phyloP scores from a whole-genome alignment of 208 protist species.

The Histomonas meleagridis region DNA sequence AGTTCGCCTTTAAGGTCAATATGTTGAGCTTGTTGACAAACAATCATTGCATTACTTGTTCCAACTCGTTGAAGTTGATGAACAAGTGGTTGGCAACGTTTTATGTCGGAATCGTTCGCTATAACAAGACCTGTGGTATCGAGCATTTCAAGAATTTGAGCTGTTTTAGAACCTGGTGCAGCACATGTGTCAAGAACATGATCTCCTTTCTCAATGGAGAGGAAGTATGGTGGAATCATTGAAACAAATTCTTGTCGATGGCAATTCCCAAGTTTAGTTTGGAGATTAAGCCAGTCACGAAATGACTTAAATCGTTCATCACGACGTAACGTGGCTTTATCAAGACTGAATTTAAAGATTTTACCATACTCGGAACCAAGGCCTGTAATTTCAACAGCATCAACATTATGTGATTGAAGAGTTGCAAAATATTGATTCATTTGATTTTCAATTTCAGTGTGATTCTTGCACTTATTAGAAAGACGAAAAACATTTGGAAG shows the following conservation, averaged over 20 bases:
- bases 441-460: background rate
- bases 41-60: conserved; percentile 44
- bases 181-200: conserved; percentile 55
- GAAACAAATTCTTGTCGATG: conserved; percentile 50
- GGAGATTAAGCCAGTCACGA: background rate
- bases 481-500: background rate
- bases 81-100: conserved; percentile 39
- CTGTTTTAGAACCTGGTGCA: conserved; percentile 55
- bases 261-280: background rate
- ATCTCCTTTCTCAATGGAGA: conserved; percentile 40
- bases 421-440: background rate
- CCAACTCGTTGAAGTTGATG: conserved; percentile 49
- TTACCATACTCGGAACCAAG: background rate
- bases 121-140: conserved; percentile 38
- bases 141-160: conserved; percentile 33
- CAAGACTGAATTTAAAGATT: background rate
- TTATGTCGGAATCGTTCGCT: conserved; percentile 40
- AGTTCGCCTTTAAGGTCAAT: background rate
- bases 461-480: background rate
- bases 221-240: conserved; percentile 52
- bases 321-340: background rate
- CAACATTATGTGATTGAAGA: background rate
- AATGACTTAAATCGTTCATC: background rate
- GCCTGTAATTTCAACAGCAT: background rate
- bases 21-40: conserved; percentile 43